Evolutionary conservation across 495 filamentous ascomycete species (phyloP).

Genomic region (Aspergillus nanangensis): DNA sequence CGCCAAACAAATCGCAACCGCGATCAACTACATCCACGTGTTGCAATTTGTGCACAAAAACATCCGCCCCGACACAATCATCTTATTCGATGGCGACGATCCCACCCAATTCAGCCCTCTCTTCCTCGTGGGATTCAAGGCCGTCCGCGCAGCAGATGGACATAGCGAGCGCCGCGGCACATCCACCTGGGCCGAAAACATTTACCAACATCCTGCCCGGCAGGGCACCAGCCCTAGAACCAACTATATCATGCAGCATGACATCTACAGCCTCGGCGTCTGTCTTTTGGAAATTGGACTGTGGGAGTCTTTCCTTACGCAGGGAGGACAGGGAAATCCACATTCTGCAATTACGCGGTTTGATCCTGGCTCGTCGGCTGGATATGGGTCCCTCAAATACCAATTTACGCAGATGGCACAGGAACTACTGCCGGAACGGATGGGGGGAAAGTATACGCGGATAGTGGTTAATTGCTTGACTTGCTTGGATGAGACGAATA

Average conservation of each 20-base stretch:
- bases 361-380: not conserved
- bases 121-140: slow-evolving; percentile 50
- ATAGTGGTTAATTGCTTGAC: slow-evolving; percentile 51
- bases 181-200: slow-evolving; percentile 35
- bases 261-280: slow-evolving; percentile 62
- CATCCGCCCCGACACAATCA: slow-evolving; percentile 49
- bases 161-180: slow-evolving; percentile 36
- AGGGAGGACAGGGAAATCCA: not conserved
- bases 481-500: slow-evolving; percentile 47
- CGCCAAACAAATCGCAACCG: slow-evolving; percentile 39
- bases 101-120: slow-evolving; percentile 12
- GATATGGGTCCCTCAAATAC: no score
- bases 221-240: slow-evolving; percentile 38
- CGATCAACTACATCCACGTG: slow-evolving; percentile 48
- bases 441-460: slow-evolving; percentile 47
- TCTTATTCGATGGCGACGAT: slow-evolving; percentile 31
- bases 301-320: slow-evolving; percentile 46
- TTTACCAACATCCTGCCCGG: slow-evolving; percentile 55
- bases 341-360: not conserved
- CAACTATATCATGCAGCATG: slow-evolving; percentile 55
- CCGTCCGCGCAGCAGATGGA: slow-evolving; percentile 37
- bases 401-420: slow-evolving; percentile 34
- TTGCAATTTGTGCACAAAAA: slow-evolving; percentile 55
- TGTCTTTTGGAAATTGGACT: slow-evolving; percentile 59
- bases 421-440: slow-evolving; percentile 33